Evolutionary conservation across 1,284 basidiomycete species (phyloP).

Genomic region (Violaceomyces palustris): DNA sequence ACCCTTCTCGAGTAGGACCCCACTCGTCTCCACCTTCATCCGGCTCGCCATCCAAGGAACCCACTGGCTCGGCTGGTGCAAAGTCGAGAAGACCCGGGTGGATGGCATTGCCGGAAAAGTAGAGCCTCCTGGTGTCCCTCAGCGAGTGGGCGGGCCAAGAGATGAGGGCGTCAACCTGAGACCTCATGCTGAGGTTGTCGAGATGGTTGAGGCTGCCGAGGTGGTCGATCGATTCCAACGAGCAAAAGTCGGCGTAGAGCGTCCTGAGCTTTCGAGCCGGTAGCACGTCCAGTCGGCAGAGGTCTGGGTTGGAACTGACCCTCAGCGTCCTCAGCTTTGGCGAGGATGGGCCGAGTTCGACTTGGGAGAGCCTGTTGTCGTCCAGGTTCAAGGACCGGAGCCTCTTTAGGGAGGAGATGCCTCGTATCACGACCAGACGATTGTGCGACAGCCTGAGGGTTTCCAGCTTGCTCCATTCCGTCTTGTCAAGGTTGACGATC

Average conservation of each 20-base stretch:
- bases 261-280: slow-evolving; percentile 73
- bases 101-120: slow-evolving; percentile 73
- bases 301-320: slow-evolving; percentile 69
- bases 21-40: no score
- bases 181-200: slow-evolving; percentile 85
- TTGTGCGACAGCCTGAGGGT: slow-evolving; percentile 78
- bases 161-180: slow-evolving; percentile 68
- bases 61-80: no score
- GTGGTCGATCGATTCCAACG: slow-evolving; percentile 58
- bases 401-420: slow-evolving; percentile 16
- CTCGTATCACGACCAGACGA: slow-evolving; percentile 55
- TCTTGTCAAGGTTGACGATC: slow-evolving; percentile 58
- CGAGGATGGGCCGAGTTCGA: slow-evolving; percentile 53
- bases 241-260: slow-evolving; percentile 86
- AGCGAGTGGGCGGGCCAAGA: slow-evolving; percentile 65
- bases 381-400: slow-evolving; percentile 79
- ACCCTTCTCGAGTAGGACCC: no score
- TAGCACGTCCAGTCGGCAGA: slow-evolving; percentile 66
- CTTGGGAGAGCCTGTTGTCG: slow-evolving; percentile 65
- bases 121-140: slow-evolving; percentile 83
- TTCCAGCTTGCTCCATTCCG: slow-evolving; percentile 59
- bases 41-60: not conserved
- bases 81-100: no score
- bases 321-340: slow-evolving; percentile 66
- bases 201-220: slow-evolving; percentile 63